phyloP scores from a whole-genome alignment of 2,329 filamentous ascomycete genomes.

The Claviceps arundinis region DNA sequence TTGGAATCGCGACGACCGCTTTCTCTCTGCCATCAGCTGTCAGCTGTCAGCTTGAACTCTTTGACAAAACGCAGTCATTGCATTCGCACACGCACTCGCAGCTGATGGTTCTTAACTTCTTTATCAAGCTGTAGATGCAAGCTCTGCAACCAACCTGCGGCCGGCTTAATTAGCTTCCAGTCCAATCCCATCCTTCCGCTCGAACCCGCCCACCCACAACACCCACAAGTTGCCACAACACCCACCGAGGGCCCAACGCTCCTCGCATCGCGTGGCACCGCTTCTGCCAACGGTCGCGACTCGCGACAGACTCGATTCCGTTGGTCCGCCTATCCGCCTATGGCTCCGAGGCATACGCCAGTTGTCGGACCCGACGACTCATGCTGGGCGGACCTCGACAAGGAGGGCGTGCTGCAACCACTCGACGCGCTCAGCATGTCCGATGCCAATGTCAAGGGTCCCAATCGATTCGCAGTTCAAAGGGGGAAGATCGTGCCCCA shows the following conservation, averaged over 20 bases:
- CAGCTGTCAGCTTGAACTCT: not conserved
- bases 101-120: not conserved
- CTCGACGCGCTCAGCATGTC: constrained; percentile 15
- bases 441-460: constrained; percentile 14
- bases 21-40: not conserved
- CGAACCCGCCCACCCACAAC: not conserved
- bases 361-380: constrained; percentile 1
- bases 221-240: too few relatives aligned
- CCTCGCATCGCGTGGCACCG: not conserved
- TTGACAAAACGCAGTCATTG: not conserved
- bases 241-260: not conserved
- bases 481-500: constrained; percentile 20
- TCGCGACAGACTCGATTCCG: not conserved
- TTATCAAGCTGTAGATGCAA: not conserved
- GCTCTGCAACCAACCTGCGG: not conserved
- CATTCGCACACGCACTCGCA: not conserved
- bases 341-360: not conserved
- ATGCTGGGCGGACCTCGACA: constrained; percentile 2
- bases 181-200: not conserved
- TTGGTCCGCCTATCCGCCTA: not conserved
- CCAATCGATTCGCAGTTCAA: constrained; percentile 18
- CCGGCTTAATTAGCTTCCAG: too few relatives aligned
- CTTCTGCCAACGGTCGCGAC: not conserved
- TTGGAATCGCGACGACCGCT: not conserved
- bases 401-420: constrained; percentile 12